phyloP scores from a whole-genome alignment of 164 flowering plant genomes.

The Paratinospora sagittata region DNA sequence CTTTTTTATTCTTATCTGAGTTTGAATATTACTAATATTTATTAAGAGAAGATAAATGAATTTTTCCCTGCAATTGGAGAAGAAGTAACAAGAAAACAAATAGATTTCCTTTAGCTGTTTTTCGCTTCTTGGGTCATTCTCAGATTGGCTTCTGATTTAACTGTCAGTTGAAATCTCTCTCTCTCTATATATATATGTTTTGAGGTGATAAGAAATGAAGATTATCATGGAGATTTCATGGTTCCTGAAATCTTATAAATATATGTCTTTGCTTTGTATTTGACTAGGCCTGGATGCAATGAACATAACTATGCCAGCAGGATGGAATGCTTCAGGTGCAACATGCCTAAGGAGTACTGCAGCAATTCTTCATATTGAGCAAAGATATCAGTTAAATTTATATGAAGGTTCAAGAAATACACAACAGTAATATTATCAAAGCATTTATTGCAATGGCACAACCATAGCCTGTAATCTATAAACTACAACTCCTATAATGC shows the following conservation, averaged over 20 bases:
- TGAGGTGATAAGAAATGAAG: not conserved
- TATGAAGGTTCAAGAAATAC: not conserved
- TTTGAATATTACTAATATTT: too few relatives aligned
- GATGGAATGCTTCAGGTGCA: constrained; percentile 96
- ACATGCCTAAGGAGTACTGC: constrained; percentile 65
- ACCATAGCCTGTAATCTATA: not conserved
- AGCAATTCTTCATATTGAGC: constrained; percentile 37
- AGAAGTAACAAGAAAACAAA: too few relatives aligned
- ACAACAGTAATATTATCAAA: not conserved
- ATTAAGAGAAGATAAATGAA: too few relatives aligned
- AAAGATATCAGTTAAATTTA: constrained; percentile 9
- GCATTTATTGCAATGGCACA: not conserved
- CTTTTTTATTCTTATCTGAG: too few relatives aligned
- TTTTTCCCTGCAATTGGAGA: too few relatives aligned
- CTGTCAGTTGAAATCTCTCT: not conserved
- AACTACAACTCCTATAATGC: not conserved
- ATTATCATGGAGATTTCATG: not conserved
- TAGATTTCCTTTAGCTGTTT: not conserved
- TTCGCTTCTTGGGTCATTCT: too few relatives aligned
- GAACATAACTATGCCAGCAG: constrained; percentile 97
- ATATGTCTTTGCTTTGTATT: not conserved
- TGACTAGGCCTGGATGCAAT: constrained; percentile 73
- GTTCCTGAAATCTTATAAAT: not conserved
- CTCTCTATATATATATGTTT: too few relatives aligned
- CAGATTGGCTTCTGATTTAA: too few relatives aligned